A percentile compares a stretch with the other conserved stretches of the same genome.
Conservation (phyloP, 441 rosid species). For the Populus tomentosa region DNA sequence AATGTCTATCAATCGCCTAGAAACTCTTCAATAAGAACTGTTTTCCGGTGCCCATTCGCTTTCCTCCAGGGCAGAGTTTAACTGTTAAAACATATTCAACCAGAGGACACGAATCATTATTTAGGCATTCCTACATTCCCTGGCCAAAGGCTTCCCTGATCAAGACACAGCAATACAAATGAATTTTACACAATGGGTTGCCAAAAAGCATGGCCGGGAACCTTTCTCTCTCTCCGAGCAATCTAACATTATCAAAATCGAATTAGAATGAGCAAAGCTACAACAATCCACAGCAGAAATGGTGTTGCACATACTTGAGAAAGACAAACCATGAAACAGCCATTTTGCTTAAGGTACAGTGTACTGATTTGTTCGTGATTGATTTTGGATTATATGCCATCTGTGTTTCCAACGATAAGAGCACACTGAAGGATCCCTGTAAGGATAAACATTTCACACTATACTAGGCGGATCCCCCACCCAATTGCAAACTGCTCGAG, state of each 20-base stretch:
- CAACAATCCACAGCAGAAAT: constrained; percentile 25
- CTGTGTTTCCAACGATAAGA: constrained; percentile 3
- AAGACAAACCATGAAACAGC: constrained; percentile 4
- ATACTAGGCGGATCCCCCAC: constrained; percentile 92
- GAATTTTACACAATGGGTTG: constrained; percentile 25
- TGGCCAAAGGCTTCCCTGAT: constrained; percentile 13
- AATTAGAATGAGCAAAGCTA: constrained; percentile 20
- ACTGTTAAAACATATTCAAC: constrained; percentile 17
- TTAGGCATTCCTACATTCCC: constrained; percentile 13
- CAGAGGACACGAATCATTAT: not conserved
- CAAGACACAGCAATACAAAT: constrained; percentile 17
- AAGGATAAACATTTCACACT: constrained; percentile 44
- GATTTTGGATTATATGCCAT: constrained; percentile 5
- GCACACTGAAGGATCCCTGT: not conserved
- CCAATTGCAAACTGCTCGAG: constrained; percentile 92
- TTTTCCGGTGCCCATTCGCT: not conserved
- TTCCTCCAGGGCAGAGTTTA: not conserved
- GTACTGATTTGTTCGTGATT: not conserved
- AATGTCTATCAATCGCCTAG: not conserved
- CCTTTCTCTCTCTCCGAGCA: constrained; percentile 7
- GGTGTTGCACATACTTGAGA: constrained; percentile 14
- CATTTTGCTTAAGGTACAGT: not conserved
- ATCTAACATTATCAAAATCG: constrained; percentile 27
- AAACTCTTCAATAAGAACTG: not conserved
- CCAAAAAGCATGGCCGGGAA: constrained; percentile 2